phyloP scores from a whole-genome alignment of 169 alveolate species.

The Plasmodium cynomolgi region DNA sequence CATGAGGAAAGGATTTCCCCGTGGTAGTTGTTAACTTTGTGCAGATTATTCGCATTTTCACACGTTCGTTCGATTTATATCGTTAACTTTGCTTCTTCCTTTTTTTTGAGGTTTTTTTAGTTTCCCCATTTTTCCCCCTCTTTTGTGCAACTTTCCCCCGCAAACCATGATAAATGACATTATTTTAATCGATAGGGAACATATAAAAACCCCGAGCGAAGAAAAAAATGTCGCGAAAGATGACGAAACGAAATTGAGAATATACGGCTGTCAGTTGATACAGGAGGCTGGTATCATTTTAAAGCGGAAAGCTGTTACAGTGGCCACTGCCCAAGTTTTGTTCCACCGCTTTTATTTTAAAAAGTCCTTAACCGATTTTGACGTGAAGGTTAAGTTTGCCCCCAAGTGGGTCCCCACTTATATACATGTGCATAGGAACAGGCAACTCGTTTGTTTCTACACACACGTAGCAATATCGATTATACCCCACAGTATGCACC shows the following conservation, averaged over 20 bases:
- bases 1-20: neutral
- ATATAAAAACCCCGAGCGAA: conserved; percentile 71
- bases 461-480: neutral
- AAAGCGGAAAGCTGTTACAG: conserved; percentile 89
- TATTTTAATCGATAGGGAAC: conserved; percentile 30
- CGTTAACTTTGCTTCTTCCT: neutral
- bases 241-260: conserved; percentile 67
- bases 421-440: conserved; percentile 4
- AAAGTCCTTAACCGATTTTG: conserved; percentile 87
- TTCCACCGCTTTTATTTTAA: conserved; percentile 91
- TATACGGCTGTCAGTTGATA: conserved; percentile 76
- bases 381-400: conserved; percentile 80
- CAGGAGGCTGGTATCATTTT: conserved; percentile 91
- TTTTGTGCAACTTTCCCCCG: neutral
- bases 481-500: neutral
- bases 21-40: neutral
- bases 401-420: neutral
- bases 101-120: neutral
- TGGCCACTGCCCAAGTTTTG: conserved; percentile 90
- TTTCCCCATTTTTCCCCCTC: neutral
- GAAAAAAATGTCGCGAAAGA: conserved; percentile 52
- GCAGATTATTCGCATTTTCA: neutral
- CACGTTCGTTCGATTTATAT: neutral
- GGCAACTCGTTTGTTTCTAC: neutral
- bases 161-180: conserved; percentile 71